These are phyloP conservation scores for Glaciozyma martinii DNA, from an alignment of 768 basidiomycete species.

Conservation along the genomic window DNA sequence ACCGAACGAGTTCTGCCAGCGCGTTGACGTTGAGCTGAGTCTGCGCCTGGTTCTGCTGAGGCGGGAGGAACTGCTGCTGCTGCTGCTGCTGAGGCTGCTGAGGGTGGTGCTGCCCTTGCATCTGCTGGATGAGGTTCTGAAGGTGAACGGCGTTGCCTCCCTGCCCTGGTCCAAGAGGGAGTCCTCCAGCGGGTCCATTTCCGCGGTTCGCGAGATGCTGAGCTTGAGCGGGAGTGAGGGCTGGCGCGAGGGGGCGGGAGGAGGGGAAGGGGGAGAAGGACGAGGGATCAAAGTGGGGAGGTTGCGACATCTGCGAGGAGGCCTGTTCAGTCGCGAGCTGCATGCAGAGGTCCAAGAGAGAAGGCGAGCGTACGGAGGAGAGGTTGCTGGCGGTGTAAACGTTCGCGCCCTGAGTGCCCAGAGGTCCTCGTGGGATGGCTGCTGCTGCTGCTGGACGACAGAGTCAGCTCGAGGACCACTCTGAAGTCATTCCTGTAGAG, in stretches of 20 bases:
- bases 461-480: too few species aligned
- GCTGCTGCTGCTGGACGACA: too few species aligned
- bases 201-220: background rate
- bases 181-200: background rate
- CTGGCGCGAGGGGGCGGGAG: background rate
- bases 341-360: too few species aligned
- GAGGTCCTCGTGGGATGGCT: too few species aligned
- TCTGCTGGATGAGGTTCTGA: background rate
- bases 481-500: too few species aligned
- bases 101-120: background rate
- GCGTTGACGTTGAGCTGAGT: background rate
- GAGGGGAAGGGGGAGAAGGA: too few species aligned
- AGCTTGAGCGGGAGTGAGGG: background rate
- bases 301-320: too few species aligned
- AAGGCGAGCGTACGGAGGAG: too few species aligned
- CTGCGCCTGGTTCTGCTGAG: background rate
- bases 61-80: background rate
- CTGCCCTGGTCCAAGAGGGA: background rate
- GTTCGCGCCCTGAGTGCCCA: too few species aligned
- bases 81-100: constrained; percentile 13
- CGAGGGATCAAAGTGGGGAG: too few species aligned
- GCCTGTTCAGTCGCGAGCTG: too few species aligned
- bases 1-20: background rate
- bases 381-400: too few species aligned
- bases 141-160: background rate